Evolutionary conservation across 2,329 filamentous ascomycete species (phyloP).

Genomic region (Diaporthe vaccinii): DNA sequence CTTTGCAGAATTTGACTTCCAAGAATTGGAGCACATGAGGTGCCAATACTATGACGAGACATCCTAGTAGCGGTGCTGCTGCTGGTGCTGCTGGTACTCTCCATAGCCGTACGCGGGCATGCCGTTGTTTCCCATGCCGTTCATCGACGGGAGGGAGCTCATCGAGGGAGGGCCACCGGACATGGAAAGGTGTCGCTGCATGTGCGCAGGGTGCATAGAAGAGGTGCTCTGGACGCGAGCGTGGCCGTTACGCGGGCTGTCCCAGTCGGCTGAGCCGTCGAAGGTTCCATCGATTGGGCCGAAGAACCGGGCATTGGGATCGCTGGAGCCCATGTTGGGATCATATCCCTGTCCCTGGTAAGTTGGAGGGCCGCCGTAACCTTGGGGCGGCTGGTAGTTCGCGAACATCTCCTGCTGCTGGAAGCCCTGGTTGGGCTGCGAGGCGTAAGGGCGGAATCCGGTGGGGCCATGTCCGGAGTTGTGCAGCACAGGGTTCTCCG

Average conservation of each 20-base stretch:
- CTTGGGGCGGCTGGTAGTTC: slow-evolving; percentile 33
- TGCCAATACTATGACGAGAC: not conserved
- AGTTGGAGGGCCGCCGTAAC: slow-evolving; percentile 31
- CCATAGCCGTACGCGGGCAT: slow-evolving; percentile 2
- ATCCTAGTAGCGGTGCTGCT: slow-evolving; percentile 22
- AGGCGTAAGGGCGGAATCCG: slow-evolving; percentile 33
- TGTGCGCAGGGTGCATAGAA: slow-evolving; percentile 19
- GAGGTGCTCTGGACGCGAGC: slow-evolving; percentile 39
- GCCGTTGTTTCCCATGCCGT: slow-evolving; percentile 26
- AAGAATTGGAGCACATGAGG: not conserved
- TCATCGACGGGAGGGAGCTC: slow-evolving; percentile 38
- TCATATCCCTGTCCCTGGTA: slow-evolving; percentile 33
- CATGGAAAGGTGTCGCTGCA: slow-evolving; percentile 31
- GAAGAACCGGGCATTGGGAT: slow-evolving; percentile 24
- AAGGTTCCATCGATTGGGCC: slow-evolving; percentile 9
- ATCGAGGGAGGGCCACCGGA: slow-evolving; percentile 29
- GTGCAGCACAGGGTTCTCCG: slow-evolving; percentile 38
- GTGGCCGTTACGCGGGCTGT: slow-evolving; percentile 30
- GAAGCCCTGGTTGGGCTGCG: slow-evolving; percentile 30
- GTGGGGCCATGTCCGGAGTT: slow-evolving; percentile 26
- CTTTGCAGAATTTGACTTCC: not conserved
- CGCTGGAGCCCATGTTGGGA: slow-evolving; percentile 14
- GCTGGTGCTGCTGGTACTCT: slow-evolving; percentile 31
- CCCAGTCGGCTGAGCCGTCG: slow-evolving; percentile 31
- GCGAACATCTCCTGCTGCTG: slow-evolving; percentile 36